A percentile compares a stretch with the other conserved stretches of the same genome.
Conservation (phyloP, 2,329 filamentous ascomycete genomes). For the Ophiostoma himal-ulmi region DNA sequence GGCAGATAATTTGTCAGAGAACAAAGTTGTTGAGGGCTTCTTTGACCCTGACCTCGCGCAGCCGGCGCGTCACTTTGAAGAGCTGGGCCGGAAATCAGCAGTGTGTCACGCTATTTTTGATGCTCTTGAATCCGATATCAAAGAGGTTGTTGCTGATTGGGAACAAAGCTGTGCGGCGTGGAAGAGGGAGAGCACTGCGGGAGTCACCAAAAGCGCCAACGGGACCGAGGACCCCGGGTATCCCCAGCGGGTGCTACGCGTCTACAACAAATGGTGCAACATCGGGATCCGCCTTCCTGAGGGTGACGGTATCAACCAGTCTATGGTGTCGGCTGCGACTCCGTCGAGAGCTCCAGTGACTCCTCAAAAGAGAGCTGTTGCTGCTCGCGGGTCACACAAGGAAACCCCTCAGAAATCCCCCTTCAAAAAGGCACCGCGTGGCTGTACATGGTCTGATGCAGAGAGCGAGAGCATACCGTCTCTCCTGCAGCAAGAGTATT, state of each 20-base stretch:
- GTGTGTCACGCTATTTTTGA: conserved; percentile 34
- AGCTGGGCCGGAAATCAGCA: conserved; percentile 28
- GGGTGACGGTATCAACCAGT: not conserved
- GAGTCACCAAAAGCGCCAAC: not conserved
- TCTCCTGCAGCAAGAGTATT: conserved; percentile 31
- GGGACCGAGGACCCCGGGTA: conserved; percentile 23
- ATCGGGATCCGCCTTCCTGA: conserved; percentile 30
- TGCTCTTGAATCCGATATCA: conserved; percentile 35
- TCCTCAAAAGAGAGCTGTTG: conserved; percentile 28
- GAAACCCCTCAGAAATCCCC: not conserved
- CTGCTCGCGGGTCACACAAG: not conserved
- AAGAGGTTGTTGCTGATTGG: conserved; percentile 6
- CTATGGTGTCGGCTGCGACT: not conserved
- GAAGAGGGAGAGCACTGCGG: not conserved
- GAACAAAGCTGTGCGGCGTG: conserved; percentile 19
- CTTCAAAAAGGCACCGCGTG: not conserved
- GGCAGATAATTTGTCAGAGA: conserved; percentile 36
- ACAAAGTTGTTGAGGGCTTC: conserved; percentile 31
- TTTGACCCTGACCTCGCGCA: conserved; percentile 37
- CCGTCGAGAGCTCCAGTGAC: conserved; percentile 21
- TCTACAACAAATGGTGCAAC: conserved; percentile 40
- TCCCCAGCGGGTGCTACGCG: conserved; percentile 31
- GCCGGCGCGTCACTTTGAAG: conserved; percentile 35
- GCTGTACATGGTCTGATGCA: conserved; percentile 22
- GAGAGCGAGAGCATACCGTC: conserved; percentile 37